Evolutionary conservation across 2,329 filamentous ascomycete species (phyloP).

Genomic region (Sclerotinia glacialis): DNA sequence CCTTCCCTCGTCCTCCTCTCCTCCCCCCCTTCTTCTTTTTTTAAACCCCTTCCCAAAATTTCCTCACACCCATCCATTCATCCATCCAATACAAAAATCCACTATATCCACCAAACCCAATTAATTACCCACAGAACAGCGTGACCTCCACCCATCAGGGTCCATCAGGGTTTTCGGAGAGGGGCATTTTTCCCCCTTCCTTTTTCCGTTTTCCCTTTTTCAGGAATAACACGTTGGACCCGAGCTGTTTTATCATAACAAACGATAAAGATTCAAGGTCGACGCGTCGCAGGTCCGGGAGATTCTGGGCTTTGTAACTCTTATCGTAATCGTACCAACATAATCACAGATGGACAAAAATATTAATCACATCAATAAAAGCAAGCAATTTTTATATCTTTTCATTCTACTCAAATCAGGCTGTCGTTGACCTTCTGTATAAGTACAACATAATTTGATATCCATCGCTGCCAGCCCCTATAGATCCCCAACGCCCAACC

Average conservation of each 20-base stretch:
- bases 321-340: too few species aligned
- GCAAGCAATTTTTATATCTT: background rate
- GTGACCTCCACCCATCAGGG: too few species aligned
- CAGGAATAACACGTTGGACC: background rate
- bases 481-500: slow-evolving; percentile 5
- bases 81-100: background rate
- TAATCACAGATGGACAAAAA: background rate
- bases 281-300: background rate
- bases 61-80: too few species aligned
- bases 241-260: background rate
- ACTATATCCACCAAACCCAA: background rate
- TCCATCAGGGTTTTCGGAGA: too few species aligned
- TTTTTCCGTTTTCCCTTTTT: background rate
- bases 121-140: too few species aligned
- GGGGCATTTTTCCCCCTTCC: background rate
- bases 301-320: too few species aligned
- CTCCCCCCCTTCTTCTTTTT: background rate
- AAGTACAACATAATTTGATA: slow-evolving; percentile 15
- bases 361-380: background rate
- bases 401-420: background rate
- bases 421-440: slow-evolving; percentile 11
- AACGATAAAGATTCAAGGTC: background rate
- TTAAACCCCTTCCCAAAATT: background rate
- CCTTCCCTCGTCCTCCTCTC: background rate
- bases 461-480: slow-evolving; percentile 1